phyloP scores from a whole-genome alignment of 2,329 filamentous ascomycete genomes.

The Podosphaera leucotricha region DNA sequence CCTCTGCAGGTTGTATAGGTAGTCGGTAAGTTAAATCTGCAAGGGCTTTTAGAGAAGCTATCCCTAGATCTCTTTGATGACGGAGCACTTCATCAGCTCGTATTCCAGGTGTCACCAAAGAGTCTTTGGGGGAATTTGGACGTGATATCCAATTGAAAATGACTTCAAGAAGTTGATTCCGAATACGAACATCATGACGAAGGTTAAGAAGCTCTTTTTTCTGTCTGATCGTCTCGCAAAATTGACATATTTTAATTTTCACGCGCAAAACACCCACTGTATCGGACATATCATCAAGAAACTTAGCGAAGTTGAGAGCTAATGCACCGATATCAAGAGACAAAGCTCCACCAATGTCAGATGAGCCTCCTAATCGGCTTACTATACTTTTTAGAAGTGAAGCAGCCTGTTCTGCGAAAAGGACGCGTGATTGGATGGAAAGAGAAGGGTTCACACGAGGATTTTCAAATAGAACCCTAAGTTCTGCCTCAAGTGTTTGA shows the following conservation, averaged over 20 bases:
- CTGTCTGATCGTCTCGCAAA: slow-evolving; percentile 39
- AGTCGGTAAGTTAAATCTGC: slow-evolving; percentile 41
- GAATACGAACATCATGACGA: slow-evolving; percentile 42
- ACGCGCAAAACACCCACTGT: slow-evolving; percentile 32
- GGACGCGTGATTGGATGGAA: slow-evolving; percentile 33
- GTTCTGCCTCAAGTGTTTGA: slow-evolving; percentile 38
- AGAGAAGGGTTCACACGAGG: slow-evolving; percentile 26
- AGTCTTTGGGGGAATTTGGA: slow-evolving; percentile 28
- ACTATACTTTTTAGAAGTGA: slow-evolving; percentile 38
- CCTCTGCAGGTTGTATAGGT: slow-evolving; percentile 40
- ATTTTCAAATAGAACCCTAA: slow-evolving; percentile 37
- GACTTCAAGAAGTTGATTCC: slow-evolving; percentile 44
- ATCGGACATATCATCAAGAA: slow-evolving; percentile 34
- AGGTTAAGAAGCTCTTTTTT: slow-evolving; percentile 46
- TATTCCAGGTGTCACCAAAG: slow-evolving; percentile 17
- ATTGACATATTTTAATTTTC: slow-evolving; percentile 45
- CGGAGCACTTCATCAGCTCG: slow-evolving; percentile 32
- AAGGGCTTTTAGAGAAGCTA: slow-evolving; percentile 39
- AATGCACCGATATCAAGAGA: slow-evolving; percentile 39
- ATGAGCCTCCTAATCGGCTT: slow-evolving; percentile 37
- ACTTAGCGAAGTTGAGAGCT: slow-evolving; percentile 42
- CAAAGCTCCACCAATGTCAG: slow-evolving; percentile 36
- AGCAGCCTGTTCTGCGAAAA: slow-evolving; percentile 44
- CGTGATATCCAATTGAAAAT: slow-evolving; percentile 46
- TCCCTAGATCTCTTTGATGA: slow-evolving; percentile 41